Percentiles rank a stretch among this genome's conserved stretches.
Evolutionary conservation across 306 rosid species (phyloP).

Genomic region (Arachis hypogaea): DNA sequence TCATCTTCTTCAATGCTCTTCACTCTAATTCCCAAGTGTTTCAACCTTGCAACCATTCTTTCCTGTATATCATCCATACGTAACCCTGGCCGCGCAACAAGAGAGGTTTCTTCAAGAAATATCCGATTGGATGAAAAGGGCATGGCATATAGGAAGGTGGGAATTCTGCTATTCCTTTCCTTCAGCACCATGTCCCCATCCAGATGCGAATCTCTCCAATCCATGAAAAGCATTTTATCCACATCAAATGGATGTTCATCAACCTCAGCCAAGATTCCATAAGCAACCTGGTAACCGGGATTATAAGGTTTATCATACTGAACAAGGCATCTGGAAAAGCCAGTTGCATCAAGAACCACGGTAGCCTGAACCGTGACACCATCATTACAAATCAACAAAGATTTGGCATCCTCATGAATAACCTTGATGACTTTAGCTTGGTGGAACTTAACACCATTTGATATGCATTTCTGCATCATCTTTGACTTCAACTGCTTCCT

Average conservation of each 20-base stretch:
- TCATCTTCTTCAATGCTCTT: constrained; percentile 97
- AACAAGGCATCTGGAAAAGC: constrained; percentile 90
- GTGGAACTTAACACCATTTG: constrained; percentile 88
- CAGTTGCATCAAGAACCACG: constrained; percentile 96
- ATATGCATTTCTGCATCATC: constrained; percentile 87
- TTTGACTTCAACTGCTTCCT: constrained; percentile 88
- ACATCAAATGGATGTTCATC: constrained; percentile 89
- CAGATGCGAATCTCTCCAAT: constrained; percentile 96
- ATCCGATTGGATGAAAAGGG: constrained; percentile 86
- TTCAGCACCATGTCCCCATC: constrained; percentile 53
- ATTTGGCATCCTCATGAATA: constrained; percentile 81
- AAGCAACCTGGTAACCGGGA: constrained; percentile 98
- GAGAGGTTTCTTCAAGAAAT: constrained; percentile 95
- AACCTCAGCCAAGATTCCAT: constrained; percentile 96
- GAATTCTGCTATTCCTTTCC: constrained; percentile 78
- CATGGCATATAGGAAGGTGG: constrained; percentile 97
- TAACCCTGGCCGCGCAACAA: constrained; percentile 93
- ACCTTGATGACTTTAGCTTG: constrained; percentile 88
- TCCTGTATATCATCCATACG: constrained; percentile 86
- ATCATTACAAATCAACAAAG: constrained; percentile 78
- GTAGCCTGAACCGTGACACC: constrained; percentile 91
- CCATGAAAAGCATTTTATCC: constrained; percentile 98
- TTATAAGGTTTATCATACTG: constrained; percentile 92
- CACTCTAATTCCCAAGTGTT: constrained; percentile 83
- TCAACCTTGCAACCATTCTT: constrained; percentile 88